A percentile compares a stretch with the other conserved stretches of the same genome.
These are phyloP conservation scores for Adansonia gregorii DNA, from an alignment of 441 rosid genomes.

Conservation along the genomic window DNA sequence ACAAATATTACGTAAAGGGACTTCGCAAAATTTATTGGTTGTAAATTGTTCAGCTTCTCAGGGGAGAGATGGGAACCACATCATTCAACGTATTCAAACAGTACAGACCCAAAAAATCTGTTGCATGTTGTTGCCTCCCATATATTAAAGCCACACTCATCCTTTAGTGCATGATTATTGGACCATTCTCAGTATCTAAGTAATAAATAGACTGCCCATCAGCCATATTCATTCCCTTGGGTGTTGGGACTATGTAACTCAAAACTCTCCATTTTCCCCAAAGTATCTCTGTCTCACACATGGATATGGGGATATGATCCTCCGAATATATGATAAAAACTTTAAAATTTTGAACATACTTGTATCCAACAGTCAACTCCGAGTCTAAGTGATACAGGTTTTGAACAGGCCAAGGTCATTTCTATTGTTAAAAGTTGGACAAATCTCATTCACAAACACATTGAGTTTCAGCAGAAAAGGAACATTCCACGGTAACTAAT, in stretches of 20 bases:
- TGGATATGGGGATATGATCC: neutral
- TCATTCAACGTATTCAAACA: neutral
- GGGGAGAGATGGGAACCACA: neutral
- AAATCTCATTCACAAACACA: slow-evolving; percentile 5
- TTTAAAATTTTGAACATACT: too few relatives aligned
- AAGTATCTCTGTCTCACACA: neutral
- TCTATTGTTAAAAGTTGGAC: neutral
- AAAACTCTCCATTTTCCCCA: neutral
- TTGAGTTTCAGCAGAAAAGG: slow-evolving; percentile 9
- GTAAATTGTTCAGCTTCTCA: slow-evolving; percentile 1
- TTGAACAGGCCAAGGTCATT: neutral
- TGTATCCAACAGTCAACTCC: too few relatives aligned
- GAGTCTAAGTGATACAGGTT: neutral
- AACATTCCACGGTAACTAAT: neutral
- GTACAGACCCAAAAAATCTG: neutral
- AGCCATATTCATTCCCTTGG: neutral
- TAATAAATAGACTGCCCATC: neutral
- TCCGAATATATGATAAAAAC: neutral
- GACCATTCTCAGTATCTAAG: slow-evolving; percentile 8
- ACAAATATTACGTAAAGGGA: neutral
- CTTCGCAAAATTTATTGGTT: neutral
- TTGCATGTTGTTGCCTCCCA: neutral
- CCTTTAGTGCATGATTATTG: slow-evolving; percentile 10
- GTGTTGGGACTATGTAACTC: neutral
- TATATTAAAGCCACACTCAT: neutral